Conservation (phyloP, 2,329 filamentous ascomycete species). For the Epichloe gansuensis region DNA sequence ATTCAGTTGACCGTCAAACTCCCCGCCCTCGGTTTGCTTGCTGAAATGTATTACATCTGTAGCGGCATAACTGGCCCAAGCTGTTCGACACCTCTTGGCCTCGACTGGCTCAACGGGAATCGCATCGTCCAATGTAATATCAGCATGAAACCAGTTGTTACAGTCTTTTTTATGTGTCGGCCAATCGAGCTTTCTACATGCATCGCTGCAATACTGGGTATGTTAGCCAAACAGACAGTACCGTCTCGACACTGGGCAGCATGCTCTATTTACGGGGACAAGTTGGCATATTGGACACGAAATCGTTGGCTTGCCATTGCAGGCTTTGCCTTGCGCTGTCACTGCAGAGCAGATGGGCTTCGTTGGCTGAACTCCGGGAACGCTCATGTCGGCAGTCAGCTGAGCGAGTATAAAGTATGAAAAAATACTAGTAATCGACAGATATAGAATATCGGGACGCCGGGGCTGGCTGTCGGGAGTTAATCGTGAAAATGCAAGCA, state of each 20-base stretch:
- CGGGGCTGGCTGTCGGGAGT: too few species aligned
- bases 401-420: too few species aligned
- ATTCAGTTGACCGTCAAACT: slow-evolving; percentile 10
- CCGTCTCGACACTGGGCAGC: background rate
- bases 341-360: background rate
- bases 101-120: background rate
- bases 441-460: too few species aligned
- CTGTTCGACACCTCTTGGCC: background rate
- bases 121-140: background rate
- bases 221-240: background rate
- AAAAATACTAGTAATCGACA: too few species aligned
- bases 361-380: background rate
- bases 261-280: background rate
- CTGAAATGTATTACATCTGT: slow-evolving; percentile 15
- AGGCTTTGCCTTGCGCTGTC: background rate
- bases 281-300: background rate
- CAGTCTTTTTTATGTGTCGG: background rate
- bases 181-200: background rate
- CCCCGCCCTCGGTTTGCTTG: slow-evolving; percentile 13
- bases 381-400: too few species aligned
- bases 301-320: background rate
- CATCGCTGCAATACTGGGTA: background rate
- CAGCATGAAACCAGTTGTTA: background rate
- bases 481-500: too few species aligned
- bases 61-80: slow-evolving; percentile 12